These are phyloP conservation scores for Onygenales sp. DNA, from an alignment of 2,329 filamentous ascomycete genomes.

Conservation along the genomic window DNA sequence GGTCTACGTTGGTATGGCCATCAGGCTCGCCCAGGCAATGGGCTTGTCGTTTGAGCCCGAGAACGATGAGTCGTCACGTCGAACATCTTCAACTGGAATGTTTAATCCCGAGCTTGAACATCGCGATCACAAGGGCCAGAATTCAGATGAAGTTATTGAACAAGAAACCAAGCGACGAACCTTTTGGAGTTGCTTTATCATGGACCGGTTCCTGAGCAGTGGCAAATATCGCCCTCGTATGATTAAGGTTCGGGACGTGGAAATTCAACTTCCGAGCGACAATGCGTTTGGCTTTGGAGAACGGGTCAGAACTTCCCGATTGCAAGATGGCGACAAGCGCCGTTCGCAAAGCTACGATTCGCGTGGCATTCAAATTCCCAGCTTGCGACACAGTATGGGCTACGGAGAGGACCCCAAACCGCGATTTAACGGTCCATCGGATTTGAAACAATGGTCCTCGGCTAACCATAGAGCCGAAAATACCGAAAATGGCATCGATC, in stretches of 20 bases:
- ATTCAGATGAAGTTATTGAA: constrained; percentile 40
- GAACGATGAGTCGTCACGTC: constrained; percentile 32
- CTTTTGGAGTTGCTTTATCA: constrained; percentile 50
- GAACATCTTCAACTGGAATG: constrained; percentile 1
- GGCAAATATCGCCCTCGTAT: constrained; percentile 46
- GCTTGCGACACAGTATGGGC: constrained; percentile 30
- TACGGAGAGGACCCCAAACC: constrained; percentile 29
- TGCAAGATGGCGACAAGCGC: constrained; percentile 33
- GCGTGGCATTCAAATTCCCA: constrained; percentile 33
- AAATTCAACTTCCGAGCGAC: constrained; percentile 47
- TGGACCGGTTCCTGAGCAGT: constrained; percentile 47
- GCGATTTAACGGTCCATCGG: constrained; percentile 22
- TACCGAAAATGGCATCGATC: constrained; percentile 35
- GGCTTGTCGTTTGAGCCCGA: constrained; percentile 37
- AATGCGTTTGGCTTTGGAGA: constrained; percentile 47
- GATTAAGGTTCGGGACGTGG: constrained; percentile 41
- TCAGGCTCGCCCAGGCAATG: constrained; percentile 37
- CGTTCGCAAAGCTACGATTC: constrained; percentile 31
- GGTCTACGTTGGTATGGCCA: constrained; percentile 39
- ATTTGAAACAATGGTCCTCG: constrained; percentile 30
- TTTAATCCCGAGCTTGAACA: constrained; percentile 27
- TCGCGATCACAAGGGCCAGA: constrained; percentile 27
- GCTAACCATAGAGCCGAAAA: constrained; percentile 28
- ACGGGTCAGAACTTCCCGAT: constrained; percentile 42
- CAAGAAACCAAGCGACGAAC: constrained; percentile 47